Evolutionary conservation across 345 rosid species (phyloP).

Genomic region (Eucalyptus virginea): DNA sequence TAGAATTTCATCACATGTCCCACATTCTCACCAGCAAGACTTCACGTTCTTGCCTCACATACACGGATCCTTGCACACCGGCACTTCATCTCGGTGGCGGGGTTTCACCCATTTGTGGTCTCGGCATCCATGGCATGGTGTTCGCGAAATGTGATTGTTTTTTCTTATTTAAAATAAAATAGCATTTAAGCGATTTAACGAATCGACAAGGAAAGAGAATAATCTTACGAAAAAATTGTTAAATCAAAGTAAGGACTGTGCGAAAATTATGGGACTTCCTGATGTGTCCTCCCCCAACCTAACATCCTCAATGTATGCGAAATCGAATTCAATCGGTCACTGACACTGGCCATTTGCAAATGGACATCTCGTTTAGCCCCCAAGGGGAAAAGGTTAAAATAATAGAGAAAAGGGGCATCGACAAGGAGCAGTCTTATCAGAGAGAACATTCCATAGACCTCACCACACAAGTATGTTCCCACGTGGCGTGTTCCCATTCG

Average conservation of each 20-base stretch:
- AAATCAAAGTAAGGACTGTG: too few relatives aligned
- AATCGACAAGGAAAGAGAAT: too few relatives aligned
- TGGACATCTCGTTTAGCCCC: not conserved
- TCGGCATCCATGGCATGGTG: not conserved
- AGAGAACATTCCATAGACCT: not conserved
- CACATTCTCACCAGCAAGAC: not conserved
- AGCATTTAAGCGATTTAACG: accelerated
- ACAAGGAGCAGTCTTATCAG: not conserved
- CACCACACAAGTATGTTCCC: not conserved
- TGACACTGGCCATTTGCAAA: not conserved
- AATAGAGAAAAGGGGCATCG: not conserved
- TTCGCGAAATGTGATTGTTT: too few relatives aligned
- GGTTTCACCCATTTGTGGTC: accelerated
- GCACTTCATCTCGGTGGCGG: not conserved
- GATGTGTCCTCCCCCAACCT: accelerated
- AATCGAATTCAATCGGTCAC: not conserved
- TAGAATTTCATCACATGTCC: not conserved
- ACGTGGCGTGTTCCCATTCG: constrained; percentile 10
- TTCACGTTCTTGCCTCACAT: not conserved
- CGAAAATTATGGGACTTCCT: not conserved
- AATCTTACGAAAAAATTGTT: too few relatives aligned
- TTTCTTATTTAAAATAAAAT: too few relatives aligned
- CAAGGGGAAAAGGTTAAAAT: not conserved
- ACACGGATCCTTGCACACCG: not conserved
- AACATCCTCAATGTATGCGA: accelerated